Percentiles rank a stretch among this genome's conserved stretches.
Conservation (phyloP, 768 basidiomycete genomes). For the Russula griseocarnosa region DNA sequence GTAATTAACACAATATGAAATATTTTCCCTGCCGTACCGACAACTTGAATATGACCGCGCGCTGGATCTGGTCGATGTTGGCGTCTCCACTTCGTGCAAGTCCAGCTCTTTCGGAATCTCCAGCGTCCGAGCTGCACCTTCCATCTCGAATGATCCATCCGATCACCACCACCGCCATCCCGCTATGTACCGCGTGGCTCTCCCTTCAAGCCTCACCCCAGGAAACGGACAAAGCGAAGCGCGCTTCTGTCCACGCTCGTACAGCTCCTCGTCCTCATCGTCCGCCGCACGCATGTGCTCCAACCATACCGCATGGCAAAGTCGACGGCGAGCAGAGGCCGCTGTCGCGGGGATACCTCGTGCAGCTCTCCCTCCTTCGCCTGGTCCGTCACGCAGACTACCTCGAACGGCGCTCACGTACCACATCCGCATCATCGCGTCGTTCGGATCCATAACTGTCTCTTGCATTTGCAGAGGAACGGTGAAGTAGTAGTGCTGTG, state of each 20-base stretch:
- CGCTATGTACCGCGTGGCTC: slow-evolving; percentile 24
- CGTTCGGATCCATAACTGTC: slow-evolving; percentile 36
- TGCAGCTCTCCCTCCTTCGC: slow-evolving; percentile 38
- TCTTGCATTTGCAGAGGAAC: slow-evolving; percentile 47
- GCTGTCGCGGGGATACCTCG: slow-evolving; percentile 40
- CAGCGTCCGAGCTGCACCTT: slow-evolving; percentile 50
- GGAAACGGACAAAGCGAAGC: slow-evolving; percentile 71
- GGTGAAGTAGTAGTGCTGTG: slow-evolving; percentile 73
- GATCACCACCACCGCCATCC: slow-evolving; percentile 15
- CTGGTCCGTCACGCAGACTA: slow-evolving; percentile 57
- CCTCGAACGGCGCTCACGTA: slow-evolving; percentile 69
- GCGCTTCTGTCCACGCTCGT: slow-evolving; percentile 42
- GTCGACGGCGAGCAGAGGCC: slow-evolving; percentile 75
- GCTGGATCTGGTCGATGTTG: slow-evolving; percentile 74
- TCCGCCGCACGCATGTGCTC: slow-evolving; percentile 45
- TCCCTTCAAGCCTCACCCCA: slow-evolving; percentile 42
- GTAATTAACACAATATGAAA: slow-evolving; percentile 71
- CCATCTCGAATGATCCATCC: slow-evolving; percentile 40
- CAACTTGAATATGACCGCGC: slow-evolving; percentile 65
- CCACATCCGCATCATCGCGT: slow-evolving; percentile 63
- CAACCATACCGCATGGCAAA: slow-evolving; percentile 86
- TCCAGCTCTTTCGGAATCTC: slow-evolving; percentile 63
- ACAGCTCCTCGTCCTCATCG: slow-evolving; percentile 33
- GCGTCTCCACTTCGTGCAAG: slow-evolving; percentile 63
- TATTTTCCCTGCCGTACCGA: slow-evolving; percentile 65